These are phyloP conservation scores for Cornus kousa DNA, from an alignment of 148 eudicot genomes.

Conservation along the genomic window DNA sequence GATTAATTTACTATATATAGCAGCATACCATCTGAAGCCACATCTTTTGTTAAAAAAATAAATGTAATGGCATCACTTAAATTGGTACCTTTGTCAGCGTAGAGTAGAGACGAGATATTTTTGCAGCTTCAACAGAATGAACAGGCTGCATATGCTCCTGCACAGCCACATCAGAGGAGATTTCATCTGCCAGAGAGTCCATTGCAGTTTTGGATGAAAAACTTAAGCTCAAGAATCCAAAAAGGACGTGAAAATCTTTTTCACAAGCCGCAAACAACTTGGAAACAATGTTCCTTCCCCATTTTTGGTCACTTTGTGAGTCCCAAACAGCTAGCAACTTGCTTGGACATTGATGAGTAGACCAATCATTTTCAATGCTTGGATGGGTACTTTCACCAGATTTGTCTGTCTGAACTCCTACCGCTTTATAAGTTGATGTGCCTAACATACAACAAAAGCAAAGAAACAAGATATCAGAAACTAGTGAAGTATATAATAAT, in stretches of 20 bases:
- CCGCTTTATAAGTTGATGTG: slow-evolving; percentile 40
- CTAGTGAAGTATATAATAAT: slow-evolving; percentile 6
- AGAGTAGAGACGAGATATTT: slow-evolving; percentile 50
- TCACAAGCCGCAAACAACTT: slow-evolving; percentile 70
- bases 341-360: slow-evolving; percentile 19
- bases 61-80: slow-evolving; percentile 1
- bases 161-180: slow-evolving; percentile 24
- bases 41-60: neutral
- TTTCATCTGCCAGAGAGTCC: slow-evolving; percentile 26
- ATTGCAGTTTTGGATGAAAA: slow-evolving; percentile 20
- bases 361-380: slow-evolving; percentile 26
- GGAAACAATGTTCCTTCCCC: slow-evolving; percentile 41
- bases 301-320: slow-evolving; percentile 30
- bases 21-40: slow-evolving; percentile 6
- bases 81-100: slow-evolving; percentile 58
- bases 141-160: slow-evolving; percentile 18
- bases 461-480: slow-evolving; percentile 5
- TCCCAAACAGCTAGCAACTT: slow-evolving; percentile 62
- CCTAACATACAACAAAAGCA: slow-evolving; percentile 18
- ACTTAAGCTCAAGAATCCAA: slow-evolving; percentile 42
- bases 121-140: slow-evolving; percentile 50
- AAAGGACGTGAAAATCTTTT: slow-evolving; percentile 59
- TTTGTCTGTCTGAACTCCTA: slow-evolving; percentile 76
- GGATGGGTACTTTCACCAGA: slow-evolving; percentile 32
- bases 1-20: neutral